Conservation (phyloP, 768 basidiomycete genomes). For the Lanmaoa pseudosensibilis region DNA sequence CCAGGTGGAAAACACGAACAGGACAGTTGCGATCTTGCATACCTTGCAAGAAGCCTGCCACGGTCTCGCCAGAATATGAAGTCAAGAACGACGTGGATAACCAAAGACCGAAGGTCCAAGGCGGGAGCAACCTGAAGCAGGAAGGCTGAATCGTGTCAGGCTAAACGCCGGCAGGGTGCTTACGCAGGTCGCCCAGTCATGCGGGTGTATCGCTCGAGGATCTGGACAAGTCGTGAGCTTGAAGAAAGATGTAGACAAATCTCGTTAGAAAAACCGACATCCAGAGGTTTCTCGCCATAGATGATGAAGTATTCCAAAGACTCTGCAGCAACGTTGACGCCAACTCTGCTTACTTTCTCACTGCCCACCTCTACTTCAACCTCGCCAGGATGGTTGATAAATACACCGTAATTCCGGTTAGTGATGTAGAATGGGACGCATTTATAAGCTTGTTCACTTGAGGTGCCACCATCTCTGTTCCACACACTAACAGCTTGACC, state of each 20-base stretch:
- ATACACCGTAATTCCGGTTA: slow-evolving; percentile 70
- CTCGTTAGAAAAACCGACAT: slow-evolving; percentile 27
- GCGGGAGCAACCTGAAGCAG: slow-evolving; percentile 54
- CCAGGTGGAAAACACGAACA: slow-evolving; percentile 73
- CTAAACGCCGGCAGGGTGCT: background rate
- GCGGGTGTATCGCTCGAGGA: slow-evolving; percentile 21
- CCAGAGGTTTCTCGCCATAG: slow-evolving; percentile 64
- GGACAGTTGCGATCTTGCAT: slow-evolving; percentile 63
- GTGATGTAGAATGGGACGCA: slow-evolving; percentile 70
- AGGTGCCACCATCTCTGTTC: slow-evolving; percentile 78
- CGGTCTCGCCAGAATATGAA: slow-evolving; percentile 64
- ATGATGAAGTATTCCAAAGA: slow-evolving; percentile 71
- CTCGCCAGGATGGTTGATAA: slow-evolving; percentile 74
- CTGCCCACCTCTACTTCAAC: slow-evolving; percentile 73
- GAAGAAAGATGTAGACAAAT: background rate
- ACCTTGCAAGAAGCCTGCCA: slow-evolving; percentile 67
- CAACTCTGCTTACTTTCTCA: slow-evolving; percentile 64
- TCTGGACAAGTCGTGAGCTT: slow-evolving; percentile 9
- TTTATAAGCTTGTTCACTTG: slow-evolving; percentile 67
- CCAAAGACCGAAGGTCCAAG: slow-evolving; percentile 80
- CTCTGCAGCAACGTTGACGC: slow-evolving; percentile 61
- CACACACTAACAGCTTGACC: slow-evolving; percentile 62
- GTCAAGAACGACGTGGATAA: slow-evolving; percentile 77
- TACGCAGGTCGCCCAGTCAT: slow-evolving; percentile 23
- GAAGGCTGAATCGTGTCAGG: background rate